Base-by-base conservation (phyloP, 371 early-diverging fungal genomes). In the Batkoa obscura region DNA sequence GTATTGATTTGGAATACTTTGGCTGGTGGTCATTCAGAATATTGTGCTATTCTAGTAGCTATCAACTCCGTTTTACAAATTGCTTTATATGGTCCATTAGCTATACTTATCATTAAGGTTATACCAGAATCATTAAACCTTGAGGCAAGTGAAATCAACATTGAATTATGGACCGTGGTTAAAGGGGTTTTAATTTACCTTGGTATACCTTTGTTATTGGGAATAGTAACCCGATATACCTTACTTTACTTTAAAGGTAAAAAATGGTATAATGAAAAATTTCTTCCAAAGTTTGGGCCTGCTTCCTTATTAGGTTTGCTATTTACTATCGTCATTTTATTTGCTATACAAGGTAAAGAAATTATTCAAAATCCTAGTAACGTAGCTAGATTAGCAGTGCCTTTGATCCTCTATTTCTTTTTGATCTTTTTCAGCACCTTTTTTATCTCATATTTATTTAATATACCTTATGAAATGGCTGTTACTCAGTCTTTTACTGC, bases 1-100 rank as follows among this genome's bases (percentile, higher is more conserved):
- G 86, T 86, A 8, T 59, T 86, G 43, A 79, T 86, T 15, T 86
- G 86, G 86, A 79, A 77, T 58, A 61, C 75, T 33, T 64, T 86
- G 10, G 78, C 83, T 30, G 72, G 68, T 5, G 84, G 84, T 1
- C 76, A 86, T 53, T 35, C 66, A 23, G 71, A 80, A 34, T 82
- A 75, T 48, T 75, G 81, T 58, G 83, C 84, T 1, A 68, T 82
- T 41, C 63, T 80, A 0, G 83, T 86, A 6, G 80, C 75, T 8
- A 59, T 83, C 63, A 84, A 86, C 60, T 73, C 81, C 1, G 59
- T 86, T 31, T 61, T 84, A 15, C 86, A 83, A 58, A 74, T 84
- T 49, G 62, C 74, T 3, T 61, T 84, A 9, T 86, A 68, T 57
- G 73, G 75, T 0, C 83, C 83, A 1, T 71, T 80, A 10, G 68